phyloP scores from a whole-genome alignment of 352 stramenopile species.

The Phytophthora meadii region DNA sequence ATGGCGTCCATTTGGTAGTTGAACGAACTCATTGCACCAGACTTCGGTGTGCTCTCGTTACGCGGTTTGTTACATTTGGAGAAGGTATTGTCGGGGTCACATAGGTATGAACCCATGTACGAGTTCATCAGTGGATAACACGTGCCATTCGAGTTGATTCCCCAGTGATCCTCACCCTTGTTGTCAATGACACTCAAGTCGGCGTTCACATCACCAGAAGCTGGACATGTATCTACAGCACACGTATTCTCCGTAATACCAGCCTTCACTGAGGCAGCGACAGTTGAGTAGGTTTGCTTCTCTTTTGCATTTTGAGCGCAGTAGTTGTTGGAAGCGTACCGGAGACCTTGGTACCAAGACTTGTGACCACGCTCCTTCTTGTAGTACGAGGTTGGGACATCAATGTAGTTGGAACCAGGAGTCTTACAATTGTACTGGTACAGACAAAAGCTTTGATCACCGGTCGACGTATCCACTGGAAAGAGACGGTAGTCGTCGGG shows the following conservation, averaged over 20 bases:
- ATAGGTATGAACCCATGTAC: slow-evolving; percentile 70
- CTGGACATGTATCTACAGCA: slow-evolving; percentile 42
- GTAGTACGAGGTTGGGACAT: slow-evolving; percentile 50
- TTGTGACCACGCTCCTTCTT: slow-evolving; percentile 45
- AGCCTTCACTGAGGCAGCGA: slow-evolving; percentile 33
- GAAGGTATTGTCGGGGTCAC: slow-evolving; percentile 58
- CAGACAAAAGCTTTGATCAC: slow-evolving; percentile 41
- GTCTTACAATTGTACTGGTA: slow-evolving; percentile 56
- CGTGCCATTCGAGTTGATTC: slow-evolving; percentile 73
- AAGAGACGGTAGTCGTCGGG: slow-evolving; percentile 65
- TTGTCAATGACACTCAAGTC: slow-evolving; percentile 51
- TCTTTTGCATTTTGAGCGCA: slow-evolving; percentile 29
- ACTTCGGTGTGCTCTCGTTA: slow-evolving; percentile 31
- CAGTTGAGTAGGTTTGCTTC: slow-evolving; percentile 39
- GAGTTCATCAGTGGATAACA: slow-evolving; percentile 69
- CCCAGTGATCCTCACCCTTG: slow-evolving; percentile 46
- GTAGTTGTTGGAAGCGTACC: slow-evolving; percentile 59
- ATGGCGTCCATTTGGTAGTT: slow-evolving; percentile 86
- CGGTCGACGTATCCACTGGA: slow-evolving; percentile 38
- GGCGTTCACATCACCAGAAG: slow-evolving; percentile 54
- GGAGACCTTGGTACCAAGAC: slow-evolving; percentile 66
- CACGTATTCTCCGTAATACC: slow-evolving; percentile 59
- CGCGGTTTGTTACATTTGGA: slow-evolving; percentile 44
- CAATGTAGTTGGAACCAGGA: slow-evolving; percentile 48
- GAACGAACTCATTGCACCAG: slow-evolving; percentile 64